These are phyloP conservation scores for Avena insularis DNA, from an alignment of 176 grass and related monocot species.

Conservation along the genomic window DNA sequence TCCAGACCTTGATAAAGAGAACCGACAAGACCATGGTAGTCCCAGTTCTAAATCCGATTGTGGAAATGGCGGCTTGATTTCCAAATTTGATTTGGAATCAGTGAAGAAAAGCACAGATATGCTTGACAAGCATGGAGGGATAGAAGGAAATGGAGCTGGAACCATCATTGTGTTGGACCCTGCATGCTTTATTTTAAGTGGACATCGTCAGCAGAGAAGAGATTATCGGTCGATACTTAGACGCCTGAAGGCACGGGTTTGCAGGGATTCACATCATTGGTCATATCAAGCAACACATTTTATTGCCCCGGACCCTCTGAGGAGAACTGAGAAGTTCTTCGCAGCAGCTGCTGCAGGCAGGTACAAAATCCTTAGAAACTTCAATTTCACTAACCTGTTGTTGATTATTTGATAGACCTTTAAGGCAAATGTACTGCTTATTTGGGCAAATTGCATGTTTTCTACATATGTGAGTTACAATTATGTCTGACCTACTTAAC, in stretches of 20 bases:
- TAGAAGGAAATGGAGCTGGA: conserved; percentile 35
- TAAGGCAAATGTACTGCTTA: neutral
- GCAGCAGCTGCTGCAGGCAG: conserved; percentile 86
- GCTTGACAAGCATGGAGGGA: conserved; percentile 7
- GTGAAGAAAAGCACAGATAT: conserved; percentile 32
- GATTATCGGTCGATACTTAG: conserved; percentile 65
- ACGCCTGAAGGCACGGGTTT: conserved; percentile 63
- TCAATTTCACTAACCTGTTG: conserved; percentile 4
- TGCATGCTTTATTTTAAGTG: conserved; percentile 84
- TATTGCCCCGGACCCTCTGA: conserved; percentile 62
- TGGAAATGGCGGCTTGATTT: conserved; percentile 21
- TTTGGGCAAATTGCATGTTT: neutral
- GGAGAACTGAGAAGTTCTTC: conserved; percentile 94
- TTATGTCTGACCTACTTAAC: neutral
- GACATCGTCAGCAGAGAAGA: conserved; percentile 63
- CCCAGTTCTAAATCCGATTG: conserved; percentile 39
- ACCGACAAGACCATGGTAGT: conserved; percentile 42
- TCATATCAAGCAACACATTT: conserved; percentile 94
- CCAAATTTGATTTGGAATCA: conserved; percentile 32
- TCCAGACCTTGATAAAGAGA: conserved; percentile 70
- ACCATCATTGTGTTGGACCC: conserved; percentile 34
- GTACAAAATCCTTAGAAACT: conserved; percentile 40
- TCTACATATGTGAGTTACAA: too few relatives aligned
- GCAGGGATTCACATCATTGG: conserved; percentile 93
- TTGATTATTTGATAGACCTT: neutral